Base-by-base conservation (phyloP, 768 basidiomycete genomes). In the Tylopilus vinaceipallidus region DNA sequence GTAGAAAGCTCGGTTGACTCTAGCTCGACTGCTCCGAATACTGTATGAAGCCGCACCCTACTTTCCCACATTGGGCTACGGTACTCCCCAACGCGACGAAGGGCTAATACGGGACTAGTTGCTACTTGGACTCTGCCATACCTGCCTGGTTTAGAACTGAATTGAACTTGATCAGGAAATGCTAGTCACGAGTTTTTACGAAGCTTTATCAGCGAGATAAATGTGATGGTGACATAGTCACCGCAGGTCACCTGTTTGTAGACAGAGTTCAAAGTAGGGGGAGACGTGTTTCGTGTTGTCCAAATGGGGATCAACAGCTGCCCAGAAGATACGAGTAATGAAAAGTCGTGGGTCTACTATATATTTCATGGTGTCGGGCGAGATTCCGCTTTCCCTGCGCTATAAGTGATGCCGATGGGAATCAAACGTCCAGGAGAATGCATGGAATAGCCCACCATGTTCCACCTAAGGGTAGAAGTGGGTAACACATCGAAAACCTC, bases 371-470 rank as follows among this genome's bases (percentile, higher is more conserved):
- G 34, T 22, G 36, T 29, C 14, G 45, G 23, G 27, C 29, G 29
- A 23, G 17, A 46, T 11, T 12, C 34, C 11, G 42, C n/a, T 36
- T 37, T 46, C 46, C 35, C 29, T 34, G 45, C 5, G 17, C 16
- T 39, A 12, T 34, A 41, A 46, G 47, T 39, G 30, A 34, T 23
- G 35, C 45, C 30, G 55, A 24, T 43, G 46, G 49, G 50, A 50
- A 55, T 42, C 33, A 33, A 26, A 42, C 22, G 8, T 38, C 37
- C 39, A 43, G 35, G 16, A 40, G 22, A 32, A 29, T 40, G 30
- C 59, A 49, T 29, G 55, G 37, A 43, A 37, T 24, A 24, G 43
- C 27, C 27, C 12, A 46, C 34, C 33, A 6, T 36, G 37, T 33
- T 44, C 44, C 22, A 36, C 13, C 19, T 16, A 33, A 11, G 32